phyloP scores from a whole-genome alignment of 2,329 filamentous ascomycete genomes.

The Colletotrichum horii region DNA sequence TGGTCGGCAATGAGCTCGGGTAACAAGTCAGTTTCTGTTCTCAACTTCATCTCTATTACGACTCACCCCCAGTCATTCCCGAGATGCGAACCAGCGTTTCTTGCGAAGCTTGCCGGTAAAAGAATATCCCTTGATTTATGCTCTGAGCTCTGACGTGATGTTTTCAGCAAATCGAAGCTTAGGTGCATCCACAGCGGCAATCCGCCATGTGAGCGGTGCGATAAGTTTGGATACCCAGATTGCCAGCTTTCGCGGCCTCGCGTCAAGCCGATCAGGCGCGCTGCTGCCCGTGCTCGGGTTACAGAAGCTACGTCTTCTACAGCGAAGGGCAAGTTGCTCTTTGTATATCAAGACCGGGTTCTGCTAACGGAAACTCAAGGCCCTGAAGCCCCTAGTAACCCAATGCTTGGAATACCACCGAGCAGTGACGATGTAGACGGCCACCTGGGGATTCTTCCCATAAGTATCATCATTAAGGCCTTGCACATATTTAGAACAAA shows the following conservation, averaged over 20 bases:
- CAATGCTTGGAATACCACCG: neutral
- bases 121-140: accelerated
- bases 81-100: neutral
- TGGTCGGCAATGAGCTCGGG: neutral
- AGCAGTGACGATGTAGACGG: neutral
- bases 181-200: neutral
- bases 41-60: neutral
- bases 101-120: neutral
- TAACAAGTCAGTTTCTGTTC: neutral
- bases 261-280: neutral
- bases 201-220: neutral
- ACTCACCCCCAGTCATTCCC: neutral
- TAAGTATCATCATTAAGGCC: neutral
- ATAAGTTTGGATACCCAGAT: neutral
- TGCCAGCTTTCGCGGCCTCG: neutral
- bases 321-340: neutral
- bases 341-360: neutral
- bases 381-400: neutral
- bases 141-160: neutral
- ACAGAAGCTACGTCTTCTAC: neutral
- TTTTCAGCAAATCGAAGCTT: neutral
- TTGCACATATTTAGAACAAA: neutral
- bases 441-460: neutral
- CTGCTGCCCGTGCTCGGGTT: neutral
- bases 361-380: neutral